Evolutionary conservation across 768 basidiomycete species (phyloP), one percentile per base, ranked within the genome.

Genomic region (Pleurotus giganteus): DNA sequence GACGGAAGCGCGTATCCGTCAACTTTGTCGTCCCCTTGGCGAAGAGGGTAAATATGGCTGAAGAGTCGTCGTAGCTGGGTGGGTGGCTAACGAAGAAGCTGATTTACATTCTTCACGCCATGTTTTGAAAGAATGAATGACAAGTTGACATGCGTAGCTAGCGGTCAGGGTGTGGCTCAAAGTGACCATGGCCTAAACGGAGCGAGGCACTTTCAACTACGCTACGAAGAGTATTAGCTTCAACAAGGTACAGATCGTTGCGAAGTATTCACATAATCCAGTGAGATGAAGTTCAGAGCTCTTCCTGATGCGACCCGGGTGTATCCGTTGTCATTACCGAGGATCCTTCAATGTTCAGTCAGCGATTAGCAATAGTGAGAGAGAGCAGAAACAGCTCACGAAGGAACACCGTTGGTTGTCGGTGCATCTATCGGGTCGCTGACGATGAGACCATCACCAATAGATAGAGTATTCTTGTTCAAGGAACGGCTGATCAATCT

Each of bases 191-290:
- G n/a, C n/a, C n/a, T n/a, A n/a, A n/a, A n/a, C n/a, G n/a, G n/a
- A n/a, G n/a, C n/a, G n/a, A n/a, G n/a, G n/a, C n/a, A n/a, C n/a
- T n/a, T n/a, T n/a, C n/a, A n/a, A n/a, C n/a, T n/a, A n/a, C n/a
- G n/a, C n/a, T n/a, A n/a, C n/a, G n/a, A n/a, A n/a, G n/a, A n/a
- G n/a, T n/a, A n/a, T n/a, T n/a, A n/a, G n/a, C n/a, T n/a, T n/a
- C n/a, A n/a, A n/a, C n/a, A n/a, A n/a, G n/a, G n/a, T 60, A 73
- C 63, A 69, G 58, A 53, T 1, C 68, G 79, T 11, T 77, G 55
- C 3, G 81, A 81, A 19, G 77, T 47, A 60, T 83, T 69, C 9
- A 82, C 76, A 47, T 66, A 84, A 64, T 83, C 82, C 17, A 83
- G 69, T 17, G 83, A 69, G 26, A 83, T 65, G 63, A 83, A 83